Base-by-base conservation (phyloP, 805 yeast genomes). In the Ogataea populi-albae region DNA sequence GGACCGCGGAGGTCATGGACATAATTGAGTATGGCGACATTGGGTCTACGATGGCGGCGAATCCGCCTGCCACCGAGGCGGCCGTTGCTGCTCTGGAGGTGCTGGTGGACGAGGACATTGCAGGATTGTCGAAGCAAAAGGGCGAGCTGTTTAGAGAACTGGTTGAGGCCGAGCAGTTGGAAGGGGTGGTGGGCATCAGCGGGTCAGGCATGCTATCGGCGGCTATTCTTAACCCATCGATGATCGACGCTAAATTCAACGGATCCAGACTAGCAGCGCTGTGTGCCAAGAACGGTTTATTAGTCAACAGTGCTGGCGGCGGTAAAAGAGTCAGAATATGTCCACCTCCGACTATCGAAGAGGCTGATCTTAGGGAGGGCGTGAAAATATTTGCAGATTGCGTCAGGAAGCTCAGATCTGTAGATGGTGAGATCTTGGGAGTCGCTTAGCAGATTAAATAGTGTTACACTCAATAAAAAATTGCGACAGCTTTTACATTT, bases 11-110 rank as follows among this genome's bases (percentile, higher is more conserved):
- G 11, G 43, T 54, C 3, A 54, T 53, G 59, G 52, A 46, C 29
- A 17, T 45, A 14, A 22, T 56, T 20, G 42, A 37, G 4, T 26
- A 14, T 6, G 57, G 54, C 20, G 55, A 54, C 19, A 37, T 50
- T 18, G 61, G 61, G 1, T 50, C 61, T 4, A 56, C 61, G 1
- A 53, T 56, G 57, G 57, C 59, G 2, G 56, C 50, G 8, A 46
- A 43, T 21, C 60, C 61, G 10, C 57, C 57, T 10, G 55, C 59
- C 6, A 53, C 59, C 1, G 55, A 40, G 6, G 59, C 60, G 8
- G 58, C 54, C 4, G 38, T 49, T 25, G 58, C 59, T 9, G 57
- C 59, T 17, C 33, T 56, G 23, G 54, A 52, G 3, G 57, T 56
- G n/a, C 36, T 56, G 18, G 38, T 43, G 1, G 54, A 53, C n/a